phyloP scores from a whole-genome alignment of 2,329 filamentous ascomycete genomes.

The Penicillium crustosum region DNA sequence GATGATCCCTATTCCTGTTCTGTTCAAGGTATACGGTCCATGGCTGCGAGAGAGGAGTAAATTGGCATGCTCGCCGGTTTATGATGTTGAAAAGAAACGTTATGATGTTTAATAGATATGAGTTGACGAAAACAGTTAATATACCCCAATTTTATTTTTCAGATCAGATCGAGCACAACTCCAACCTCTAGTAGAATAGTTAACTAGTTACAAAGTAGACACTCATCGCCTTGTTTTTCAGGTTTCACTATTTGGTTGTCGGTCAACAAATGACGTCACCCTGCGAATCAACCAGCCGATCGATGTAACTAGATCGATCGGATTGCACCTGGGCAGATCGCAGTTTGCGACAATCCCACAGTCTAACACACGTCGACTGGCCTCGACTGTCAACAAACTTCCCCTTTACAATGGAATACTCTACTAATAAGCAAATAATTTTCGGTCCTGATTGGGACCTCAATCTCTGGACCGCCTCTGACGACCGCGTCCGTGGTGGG shows the following conservation, averaged over 20 bases:
- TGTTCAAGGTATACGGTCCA: conserved; percentile 11
- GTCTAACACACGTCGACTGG: not conserved
- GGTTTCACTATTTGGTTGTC: not conserved
- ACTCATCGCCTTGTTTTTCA: not conserved
- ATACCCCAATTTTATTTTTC: conserved; percentile 1
- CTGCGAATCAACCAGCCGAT: not conserved
- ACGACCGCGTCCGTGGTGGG: conserved; percentile 77
- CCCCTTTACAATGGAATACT: not conserved
- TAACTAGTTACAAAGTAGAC: too few species aligned
- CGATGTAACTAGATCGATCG: not conserved
- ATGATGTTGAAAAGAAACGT: conserved; percentile 9
- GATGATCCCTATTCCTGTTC: conserved; percentile 11
- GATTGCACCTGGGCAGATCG: not conserved
- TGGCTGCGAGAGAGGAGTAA: conserved; percentile 7
- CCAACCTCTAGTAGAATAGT: not conserved
- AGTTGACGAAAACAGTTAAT: not conserved
- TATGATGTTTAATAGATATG: conserved; percentile 9
- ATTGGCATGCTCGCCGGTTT: conserved; percentile 10
- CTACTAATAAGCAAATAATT: not conserved
- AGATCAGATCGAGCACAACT: not conserved
- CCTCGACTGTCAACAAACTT: not conserved
- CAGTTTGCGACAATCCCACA: not conserved
- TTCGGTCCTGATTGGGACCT: conserved; percentile 14
- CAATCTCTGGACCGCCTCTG: conserved; percentile 64
- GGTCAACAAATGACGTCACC: not conserved